Evolutionary conservation across 345 rosid species (phyloP).

Genomic region (Brassica juncea): DNA sequence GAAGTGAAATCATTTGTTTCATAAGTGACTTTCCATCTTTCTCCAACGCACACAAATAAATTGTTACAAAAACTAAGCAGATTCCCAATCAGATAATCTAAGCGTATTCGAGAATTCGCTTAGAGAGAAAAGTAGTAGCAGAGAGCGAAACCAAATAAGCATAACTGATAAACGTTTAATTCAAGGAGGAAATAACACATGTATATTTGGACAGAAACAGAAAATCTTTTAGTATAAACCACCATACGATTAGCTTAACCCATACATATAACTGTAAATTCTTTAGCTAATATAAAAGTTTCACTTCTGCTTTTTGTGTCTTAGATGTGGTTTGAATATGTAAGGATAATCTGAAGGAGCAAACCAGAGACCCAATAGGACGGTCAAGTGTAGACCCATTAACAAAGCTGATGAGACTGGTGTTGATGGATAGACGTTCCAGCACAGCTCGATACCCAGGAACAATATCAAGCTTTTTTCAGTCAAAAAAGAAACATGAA

Average conservation of each 20-base stretch:
- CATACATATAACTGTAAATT: background rate
- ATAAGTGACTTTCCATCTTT: background rate
- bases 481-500: conserved; percentile 21
- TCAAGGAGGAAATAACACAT: background rate
- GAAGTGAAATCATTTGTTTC: background rate
- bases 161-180: background rate
- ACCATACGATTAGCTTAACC: conserved; percentile 3
- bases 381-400: conserved; percentile 55
- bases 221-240: background rate
- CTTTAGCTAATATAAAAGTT: conserved; percentile 3
- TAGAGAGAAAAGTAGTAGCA: background rate
- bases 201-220: background rate
- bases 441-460: conserved; percentile 72
- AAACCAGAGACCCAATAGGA: conserved; percentile 73
- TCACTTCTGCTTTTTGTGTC: conserved; percentile 27
- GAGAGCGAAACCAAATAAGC: background rate
- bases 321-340: conserved; percentile 17
- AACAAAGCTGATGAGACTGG: conserved; percentile 66
- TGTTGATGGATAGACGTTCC: conserved; percentile 91
- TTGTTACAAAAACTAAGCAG: background rate
- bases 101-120: too few relatives aligned
- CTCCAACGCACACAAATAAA: background rate
- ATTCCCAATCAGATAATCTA: background rate
- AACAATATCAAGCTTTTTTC: conserved; percentile 63
- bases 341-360: conserved; percentile 63